A percentile compares a stretch with the other conserved stretches of the same genome.
Evolutionary conservation across 2,329 filamentous ascomycete genomes (phyloP).

Genomic region (Fusarium bactridioides): DNA sequence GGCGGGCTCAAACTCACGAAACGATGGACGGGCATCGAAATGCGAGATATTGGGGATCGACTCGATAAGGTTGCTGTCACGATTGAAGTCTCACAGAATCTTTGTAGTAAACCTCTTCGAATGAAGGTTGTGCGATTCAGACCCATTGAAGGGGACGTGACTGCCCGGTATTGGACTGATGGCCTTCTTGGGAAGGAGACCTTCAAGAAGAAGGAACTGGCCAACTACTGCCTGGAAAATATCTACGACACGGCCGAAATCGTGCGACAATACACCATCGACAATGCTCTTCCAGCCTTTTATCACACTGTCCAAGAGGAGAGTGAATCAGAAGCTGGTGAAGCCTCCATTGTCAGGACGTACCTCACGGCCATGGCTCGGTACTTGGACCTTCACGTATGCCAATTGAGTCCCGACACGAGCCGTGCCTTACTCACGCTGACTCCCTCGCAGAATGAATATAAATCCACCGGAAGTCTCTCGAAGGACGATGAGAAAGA

Average conservation of each 20-base stretch:
- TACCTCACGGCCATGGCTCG: constrained; percentile 33
- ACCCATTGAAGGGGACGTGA: constrained; percentile 48
- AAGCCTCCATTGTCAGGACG: constrained; percentile 31
- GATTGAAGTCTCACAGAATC: constrained; percentile 51
- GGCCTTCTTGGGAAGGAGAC: constrained; percentile 32
- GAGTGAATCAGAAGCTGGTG: background rate
- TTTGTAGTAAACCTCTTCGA: constrained; percentile 48
- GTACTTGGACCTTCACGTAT: constrained; percentile 37
- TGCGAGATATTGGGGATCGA: constrained; percentile 53
- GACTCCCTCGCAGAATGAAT: background rate
- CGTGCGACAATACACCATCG: constrained; percentile 49
- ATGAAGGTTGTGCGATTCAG: constrained; percentile 54
- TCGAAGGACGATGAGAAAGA: constrained; percentile 36
- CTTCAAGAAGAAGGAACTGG: constrained; percentile 45
- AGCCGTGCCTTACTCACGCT: background rate
- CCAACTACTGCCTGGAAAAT: constrained; percentile 52
- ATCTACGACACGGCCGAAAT: constrained; percentile 46
- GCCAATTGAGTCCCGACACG: background rate
- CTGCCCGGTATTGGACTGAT: constrained; percentile 51
- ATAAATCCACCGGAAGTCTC: background rate
- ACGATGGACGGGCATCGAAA: constrained; percentile 52
- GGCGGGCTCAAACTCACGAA: constrained; percentile 54
- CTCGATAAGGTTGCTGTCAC: constrained; percentile 35
- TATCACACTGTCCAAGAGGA: constrained; percentile 33
- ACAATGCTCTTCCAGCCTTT: constrained; percentile 41